Conservation (phyloP, 495 filamentous ascomycete species). For the Aspergillus nanangensis region DNA sequence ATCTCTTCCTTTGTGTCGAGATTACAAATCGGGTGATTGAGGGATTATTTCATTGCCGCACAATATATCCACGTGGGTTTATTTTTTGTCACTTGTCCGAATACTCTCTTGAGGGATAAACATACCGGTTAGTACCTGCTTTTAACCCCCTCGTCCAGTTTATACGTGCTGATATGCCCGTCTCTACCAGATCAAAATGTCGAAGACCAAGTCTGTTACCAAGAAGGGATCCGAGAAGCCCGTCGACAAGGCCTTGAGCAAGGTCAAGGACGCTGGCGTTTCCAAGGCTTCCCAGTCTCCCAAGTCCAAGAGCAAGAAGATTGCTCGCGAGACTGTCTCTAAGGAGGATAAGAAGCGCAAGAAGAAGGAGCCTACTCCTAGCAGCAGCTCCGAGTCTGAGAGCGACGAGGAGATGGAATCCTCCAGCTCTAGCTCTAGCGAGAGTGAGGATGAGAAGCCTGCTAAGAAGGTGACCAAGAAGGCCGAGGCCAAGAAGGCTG, state of each 20-base stretch:
- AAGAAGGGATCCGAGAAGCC: conserved; percentile 40
- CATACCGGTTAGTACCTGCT: too few relatives aligned
- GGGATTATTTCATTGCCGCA: conserved; percentile 42
- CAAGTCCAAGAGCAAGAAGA: conserved; percentile 47
- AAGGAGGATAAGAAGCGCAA: conserved; percentile 39
- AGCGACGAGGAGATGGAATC: conserved; percentile 38
- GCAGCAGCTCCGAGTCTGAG: conserved; percentile 41
- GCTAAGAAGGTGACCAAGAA: conserved; percentile 29
- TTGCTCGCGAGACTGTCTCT: conserved; percentile 38
- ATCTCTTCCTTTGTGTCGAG: conserved; percentile 15
- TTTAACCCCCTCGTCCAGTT: too few relatives aligned
- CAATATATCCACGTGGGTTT: conserved; percentile 18
- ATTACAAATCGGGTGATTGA: conserved; percentile 36
- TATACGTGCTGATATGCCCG: conserved; percentile 24
- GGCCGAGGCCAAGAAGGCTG: conserved; percentile 29
- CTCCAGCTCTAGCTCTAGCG: conserved; percentile 32
- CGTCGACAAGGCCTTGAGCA: conserved; percentile 43
- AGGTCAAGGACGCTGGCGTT: conserved; percentile 50
- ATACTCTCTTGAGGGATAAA: too few relatives aligned
- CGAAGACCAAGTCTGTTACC: conserved; percentile 46
- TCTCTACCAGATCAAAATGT: conserved; percentile 38
- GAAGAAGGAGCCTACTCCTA: conserved; percentile 47
- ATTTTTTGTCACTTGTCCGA: too few relatives aligned
- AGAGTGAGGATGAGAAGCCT: conserved; percentile 31
- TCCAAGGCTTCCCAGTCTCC: conserved; percentile 46